Conservation (phyloP, 176 grass and related monocot genomes). For the Hordeum vulgare region DNA sequence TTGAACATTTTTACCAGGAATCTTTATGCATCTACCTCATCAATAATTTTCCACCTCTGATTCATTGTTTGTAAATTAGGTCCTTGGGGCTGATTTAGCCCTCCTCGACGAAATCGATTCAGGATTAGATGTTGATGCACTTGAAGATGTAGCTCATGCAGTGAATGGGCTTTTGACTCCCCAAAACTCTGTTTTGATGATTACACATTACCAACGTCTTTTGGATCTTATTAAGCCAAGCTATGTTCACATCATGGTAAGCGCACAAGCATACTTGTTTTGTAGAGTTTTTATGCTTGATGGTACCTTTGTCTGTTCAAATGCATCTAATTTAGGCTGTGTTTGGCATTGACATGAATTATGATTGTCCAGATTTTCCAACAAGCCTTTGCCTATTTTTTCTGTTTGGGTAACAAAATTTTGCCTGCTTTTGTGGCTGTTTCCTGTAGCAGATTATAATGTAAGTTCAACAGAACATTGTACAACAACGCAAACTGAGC, state of each 20-base stretch:
- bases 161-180: conserved; percentile 86
- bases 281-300: background rate
- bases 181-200: conserved; percentile 79
- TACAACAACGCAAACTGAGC: background rate
- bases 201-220: conserved; percentile 91
- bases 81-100: conserved; percentile 83
- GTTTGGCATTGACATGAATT: background rate
- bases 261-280: background rate
- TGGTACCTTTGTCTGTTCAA: background rate
- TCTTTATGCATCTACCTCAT: background rate
- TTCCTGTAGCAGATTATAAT: background rate
- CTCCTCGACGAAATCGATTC: conserved; percentile 98
- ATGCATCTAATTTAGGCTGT: background rate
- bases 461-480: background rate
- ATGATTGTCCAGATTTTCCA: background rate
- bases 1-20: conserved; percentile 13
- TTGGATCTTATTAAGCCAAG: conserved; percentile 81
- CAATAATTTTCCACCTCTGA: background rate
- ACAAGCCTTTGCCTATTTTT: background rate
- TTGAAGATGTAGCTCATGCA: conserved; percentile 77
- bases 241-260: conserved; percentile 97
- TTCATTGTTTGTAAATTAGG: conserved; percentile 45
- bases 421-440: background rate
- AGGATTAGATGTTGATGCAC: conserved; percentile 95
- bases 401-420: background rate